Conservation (phyloP, 495 filamentous ascomycete genomes). For the Extremus antarcticus region DNA sequence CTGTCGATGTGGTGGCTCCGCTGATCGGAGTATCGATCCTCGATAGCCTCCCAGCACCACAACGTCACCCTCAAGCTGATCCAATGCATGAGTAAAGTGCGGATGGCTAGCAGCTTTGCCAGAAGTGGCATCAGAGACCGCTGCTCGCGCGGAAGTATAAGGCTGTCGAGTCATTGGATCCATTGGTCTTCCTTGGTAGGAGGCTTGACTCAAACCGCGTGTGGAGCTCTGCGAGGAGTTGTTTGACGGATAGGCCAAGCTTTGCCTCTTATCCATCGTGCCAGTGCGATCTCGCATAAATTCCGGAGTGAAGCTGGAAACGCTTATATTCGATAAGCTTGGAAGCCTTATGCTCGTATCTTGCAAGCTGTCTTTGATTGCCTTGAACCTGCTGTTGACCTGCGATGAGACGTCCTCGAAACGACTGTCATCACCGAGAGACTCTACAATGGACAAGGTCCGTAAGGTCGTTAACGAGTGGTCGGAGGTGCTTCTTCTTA, state of each 20-base stretch:
- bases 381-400: constrained; percentile 80
- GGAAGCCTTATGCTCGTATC: constrained; percentile 66
- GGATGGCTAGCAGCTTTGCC: constrained; percentile 34
- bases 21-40: constrained; percentile 80
- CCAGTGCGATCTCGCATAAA: constrained; percentile 12
- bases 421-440: constrained; percentile 74
- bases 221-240: not conserved
- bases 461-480: constrained; percentile 50
- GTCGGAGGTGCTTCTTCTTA: constrained; percentile 59
- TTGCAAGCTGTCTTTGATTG: constrained; percentile 76
- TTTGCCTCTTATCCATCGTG: not conserved
- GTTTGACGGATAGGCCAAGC: not conserved
- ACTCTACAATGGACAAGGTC: constrained; percentile 62
- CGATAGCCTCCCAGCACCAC: constrained; percentile 87
- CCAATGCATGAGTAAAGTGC: constrained; percentile 52
- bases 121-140: constrained; percentile 10
- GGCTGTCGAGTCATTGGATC: constrained; percentile 12
- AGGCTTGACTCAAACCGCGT: not conserved
- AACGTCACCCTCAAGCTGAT: constrained; percentile 67
- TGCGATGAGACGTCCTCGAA: constrained; percentile 69
- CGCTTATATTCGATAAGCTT: constrained; percentile 30
- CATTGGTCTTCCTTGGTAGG: not conserved
- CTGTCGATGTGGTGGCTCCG: constrained; percentile 66
- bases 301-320: constrained; percentile 17
- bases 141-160: constrained; percentile 9